Evolutionary conservation across 371 early-diverging fungal species (phyloP), one percentile per base, ranked within the genome.

Genomic region (Rhizomucor miehei): DNA sequence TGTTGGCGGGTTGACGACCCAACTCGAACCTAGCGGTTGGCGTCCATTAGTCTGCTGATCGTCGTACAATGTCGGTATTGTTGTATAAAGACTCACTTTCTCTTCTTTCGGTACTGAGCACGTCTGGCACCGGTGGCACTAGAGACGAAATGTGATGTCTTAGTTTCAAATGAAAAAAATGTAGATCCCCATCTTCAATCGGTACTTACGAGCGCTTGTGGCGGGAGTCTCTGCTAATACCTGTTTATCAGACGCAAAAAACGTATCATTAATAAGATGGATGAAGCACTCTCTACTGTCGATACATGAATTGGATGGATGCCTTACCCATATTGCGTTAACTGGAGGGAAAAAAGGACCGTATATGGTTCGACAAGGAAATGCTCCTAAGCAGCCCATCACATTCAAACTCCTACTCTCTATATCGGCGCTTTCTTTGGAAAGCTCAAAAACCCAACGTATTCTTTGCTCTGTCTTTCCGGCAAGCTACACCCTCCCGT

Each of bases 1-100:
- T 99, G 85, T 86, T 90, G 71, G 97, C 93, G 60, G 97, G 78
- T 86, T 95, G 98, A 75, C 99, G 92, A 65, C 97, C 99, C 67
- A 95, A 86, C 77, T 94, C 94, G 85, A 95, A 94, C 90, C 98
- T 98, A 56, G 48, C 20, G 23, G 13, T 6, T 25, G 37, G 25
- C 44, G 17, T 44, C 44, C 20, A 19, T 29, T 29, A 29, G 29
- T 8, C 3, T 29, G 29, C 29, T 29, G 29, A 3, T 36, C 46
- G 19, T 47, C 34, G 9, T 46, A 12, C 8, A 20, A 54, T 21
- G 16, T 34, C 17, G 17, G 29, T 29, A 5, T 3, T 29, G 29
- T 8, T 29, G 29, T 29, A 8, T 8, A 29, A 20, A 53, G 37
- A 43, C 61, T 55, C 54, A 62, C 62, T 62, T 62, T 80, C 98